phyloP scores from a whole-genome alignment of 2,329 filamentous ascomycete species.

The Sclerotinia glacialis region DNA sequence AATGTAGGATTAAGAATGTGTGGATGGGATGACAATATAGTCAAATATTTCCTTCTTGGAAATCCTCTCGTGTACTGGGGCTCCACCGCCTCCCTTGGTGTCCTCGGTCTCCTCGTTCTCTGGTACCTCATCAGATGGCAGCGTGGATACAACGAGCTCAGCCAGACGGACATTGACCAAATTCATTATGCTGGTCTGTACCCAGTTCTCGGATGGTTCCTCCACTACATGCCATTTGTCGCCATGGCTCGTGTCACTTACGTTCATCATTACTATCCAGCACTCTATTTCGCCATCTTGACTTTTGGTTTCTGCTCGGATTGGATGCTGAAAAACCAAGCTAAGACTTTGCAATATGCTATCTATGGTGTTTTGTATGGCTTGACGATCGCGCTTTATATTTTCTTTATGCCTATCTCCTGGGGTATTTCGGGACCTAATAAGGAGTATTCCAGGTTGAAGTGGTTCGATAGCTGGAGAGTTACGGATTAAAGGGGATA shows the following conservation, averaged over 20 bases:
- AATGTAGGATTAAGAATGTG: conserved; percentile 97
- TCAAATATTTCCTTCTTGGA: conserved; percentile 98
- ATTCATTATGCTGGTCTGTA: conserved; percentile 94
- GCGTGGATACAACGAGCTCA: conserved; percentile 84
- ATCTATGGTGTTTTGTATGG: conserved; percentile 75
- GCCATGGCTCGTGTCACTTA: conserved; percentile 99
- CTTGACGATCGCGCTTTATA: conserved; percentile 75
- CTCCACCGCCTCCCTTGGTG: conserved; percentile 73
- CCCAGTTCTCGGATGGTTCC: conserved; percentile 87
- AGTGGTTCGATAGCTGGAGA: conserved; percentile 86
- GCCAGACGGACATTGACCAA: conserved; percentile 77
- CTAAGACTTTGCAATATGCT: conserved; percentile 59
- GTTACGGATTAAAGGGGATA: conserved; percentile 36
- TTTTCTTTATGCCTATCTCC: conserved; percentile 88
- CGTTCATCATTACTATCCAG: conserved; percentile 98
- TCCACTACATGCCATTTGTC: conserved; percentile 94
- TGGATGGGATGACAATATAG: conserved; percentile 89
- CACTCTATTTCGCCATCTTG: conserved; percentile 94
- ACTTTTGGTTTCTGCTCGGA: conserved; percentile 84
- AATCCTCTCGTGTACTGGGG: conserved; percentile 97
- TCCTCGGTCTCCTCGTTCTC: conserved; percentile 67
- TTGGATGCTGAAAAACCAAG: conserved; percentile 71
- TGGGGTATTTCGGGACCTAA: conserved; percentile 92
- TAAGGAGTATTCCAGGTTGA: conserved; percentile 83
- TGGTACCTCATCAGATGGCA: conserved; percentile 97